A percentile compares a stretch with the other conserved stretches of the same genome.
These are phyloP conservation scores for Fusarium papillatum DNA, from an alignment of 2,329 filamentous ascomycete genomes.

Conservation along the genomic window DNA sequence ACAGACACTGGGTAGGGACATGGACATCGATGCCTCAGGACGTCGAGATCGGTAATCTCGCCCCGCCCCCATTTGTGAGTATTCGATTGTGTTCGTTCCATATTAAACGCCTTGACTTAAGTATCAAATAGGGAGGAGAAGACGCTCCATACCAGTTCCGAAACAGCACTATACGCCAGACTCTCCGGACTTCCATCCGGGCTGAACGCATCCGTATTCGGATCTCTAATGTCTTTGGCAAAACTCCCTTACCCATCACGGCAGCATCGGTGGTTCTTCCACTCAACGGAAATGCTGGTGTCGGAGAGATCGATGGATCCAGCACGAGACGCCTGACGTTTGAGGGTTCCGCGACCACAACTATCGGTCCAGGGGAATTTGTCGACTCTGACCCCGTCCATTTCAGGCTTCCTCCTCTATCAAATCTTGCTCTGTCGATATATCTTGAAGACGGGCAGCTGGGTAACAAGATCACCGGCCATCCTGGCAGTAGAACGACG, in stretches of 20 bases:
- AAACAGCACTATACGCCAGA: conserved; percentile 29
- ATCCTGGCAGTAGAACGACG: conserved; percentile 32
- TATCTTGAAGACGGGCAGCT: conserved; percentile 23
- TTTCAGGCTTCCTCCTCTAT: conserved; percentile 22
- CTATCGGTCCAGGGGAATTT: conserved; percentile 15
- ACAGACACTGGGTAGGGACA: conserved; percentile 29
- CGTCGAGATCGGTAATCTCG: conserved; percentile 26
- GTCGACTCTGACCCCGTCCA: conserved; percentile 23
- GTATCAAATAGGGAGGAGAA: conserved; percentile 10
- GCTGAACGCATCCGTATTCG: conserved; percentile 24
- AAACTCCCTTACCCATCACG: conserved; percentile 21
- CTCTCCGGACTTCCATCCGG: conserved; percentile 25
- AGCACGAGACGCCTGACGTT: conserved; percentile 16
- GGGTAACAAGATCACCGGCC: conserved; percentile 28
- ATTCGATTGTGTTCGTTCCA: background rate
- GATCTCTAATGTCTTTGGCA: conserved; percentile 29
- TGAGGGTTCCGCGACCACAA: conserved; percentile 16
- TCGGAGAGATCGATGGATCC: conserved; percentile 20
- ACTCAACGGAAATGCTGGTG: conserved; percentile 8
- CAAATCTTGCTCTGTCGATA: conserved; percentile 25
- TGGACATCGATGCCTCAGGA: conserved; percentile 34
- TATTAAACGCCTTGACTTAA: background rate
- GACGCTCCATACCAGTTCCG: conserved; percentile 19
- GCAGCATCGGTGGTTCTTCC: conserved; percentile 25
- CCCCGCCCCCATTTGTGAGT: conserved; percentile 30